Evolutionary conservation across 2,329 filamentous ascomycete genomes (phyloP).

Genomic region (Magnaporthales sp.): DNA sequence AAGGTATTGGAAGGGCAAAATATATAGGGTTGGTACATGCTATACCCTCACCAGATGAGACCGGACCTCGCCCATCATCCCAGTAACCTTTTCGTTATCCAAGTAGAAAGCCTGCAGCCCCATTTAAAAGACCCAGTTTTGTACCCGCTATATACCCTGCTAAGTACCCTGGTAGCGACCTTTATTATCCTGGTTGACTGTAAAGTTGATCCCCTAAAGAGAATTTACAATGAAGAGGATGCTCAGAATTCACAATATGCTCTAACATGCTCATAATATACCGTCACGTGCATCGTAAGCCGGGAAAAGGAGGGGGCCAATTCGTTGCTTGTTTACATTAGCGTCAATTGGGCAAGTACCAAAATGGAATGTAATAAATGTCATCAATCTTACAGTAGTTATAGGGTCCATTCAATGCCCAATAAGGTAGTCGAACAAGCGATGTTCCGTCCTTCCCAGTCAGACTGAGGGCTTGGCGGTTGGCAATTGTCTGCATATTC

Average conservation of each 20-base stretch:
- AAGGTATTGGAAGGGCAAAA: too few relatives aligned
- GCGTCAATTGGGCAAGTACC: too few relatives aligned
- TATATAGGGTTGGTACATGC: too few relatives aligned
- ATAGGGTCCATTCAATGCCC: background rate
- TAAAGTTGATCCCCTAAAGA: too few relatives aligned
- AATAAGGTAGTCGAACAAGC: background rate
- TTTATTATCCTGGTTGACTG: too few relatives aligned
- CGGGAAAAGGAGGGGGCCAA: background rate
- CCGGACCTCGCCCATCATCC: too few relatives aligned
- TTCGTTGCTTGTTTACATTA: background rate
- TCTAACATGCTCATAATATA: background rate
- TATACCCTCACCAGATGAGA: too few relatives aligned
- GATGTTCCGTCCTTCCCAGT: background rate
- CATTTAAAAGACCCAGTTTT: too few relatives aligned
- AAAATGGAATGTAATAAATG: background rate
- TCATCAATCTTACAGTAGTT: background rate
- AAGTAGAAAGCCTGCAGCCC: too few relatives aligned
- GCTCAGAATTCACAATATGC: background rate
- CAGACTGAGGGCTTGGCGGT: background rate
- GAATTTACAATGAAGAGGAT: background rate
- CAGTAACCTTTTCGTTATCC: too few relatives aligned
- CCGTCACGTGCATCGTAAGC: background rate
- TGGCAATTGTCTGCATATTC: background rate
- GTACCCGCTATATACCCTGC: too few relatives aligned
- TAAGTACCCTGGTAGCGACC: too few relatives aligned